phyloP scores from a whole-genome alignment of 2,329 filamentous ascomycete genomes.

The Neofusicoccum kwambonambiense region DNA sequence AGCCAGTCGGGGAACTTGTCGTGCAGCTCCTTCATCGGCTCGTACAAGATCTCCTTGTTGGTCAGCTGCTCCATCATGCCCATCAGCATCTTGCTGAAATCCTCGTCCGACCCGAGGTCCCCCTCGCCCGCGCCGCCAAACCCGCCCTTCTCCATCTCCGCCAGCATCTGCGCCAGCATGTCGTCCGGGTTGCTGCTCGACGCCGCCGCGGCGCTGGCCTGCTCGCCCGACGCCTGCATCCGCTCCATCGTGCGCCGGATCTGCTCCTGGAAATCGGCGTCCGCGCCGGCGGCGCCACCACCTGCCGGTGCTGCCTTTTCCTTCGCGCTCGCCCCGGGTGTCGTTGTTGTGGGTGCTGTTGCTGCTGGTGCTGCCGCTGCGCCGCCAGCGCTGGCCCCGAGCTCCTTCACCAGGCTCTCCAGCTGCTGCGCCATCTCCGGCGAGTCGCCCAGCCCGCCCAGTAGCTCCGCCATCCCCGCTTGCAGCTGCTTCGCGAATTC shows the following conservation, averaged over 20 bases:
- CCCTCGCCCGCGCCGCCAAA: conserved; percentile 54
- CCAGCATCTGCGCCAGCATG: conserved; percentile 87
- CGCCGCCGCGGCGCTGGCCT: conserved; percentile 74
- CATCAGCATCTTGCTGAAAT: conserved; percentile 91
- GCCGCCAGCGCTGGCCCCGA: conserved; percentile 44
- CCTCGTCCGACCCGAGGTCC: conserved; percentile 62
- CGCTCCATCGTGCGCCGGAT: conserved; percentile 94
- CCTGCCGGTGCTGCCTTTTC: conserved; percentile 22
- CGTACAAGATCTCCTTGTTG: conserved; percentile 96
- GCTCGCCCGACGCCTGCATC: conserved; percentile 85
- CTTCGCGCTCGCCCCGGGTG: background rate
- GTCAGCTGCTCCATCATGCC: conserved; percentile 99
- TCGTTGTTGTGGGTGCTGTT: conserved; percentile 20
- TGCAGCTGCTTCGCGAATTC: conserved; percentile 86
- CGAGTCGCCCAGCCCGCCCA: conserved; percentile 64
- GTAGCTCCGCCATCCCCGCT: conserved; percentile 80
- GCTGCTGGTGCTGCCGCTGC: conserved; percentile 19
- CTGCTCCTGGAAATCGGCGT: conserved; percentile 82
- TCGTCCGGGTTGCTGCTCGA: conserved; percentile 63
- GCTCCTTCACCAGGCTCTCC: conserved; percentile 72
- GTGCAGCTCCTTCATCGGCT: conserved; percentile 96
- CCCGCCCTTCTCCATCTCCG: conserved; percentile 72
- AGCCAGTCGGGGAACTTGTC: conserved; percentile 93
- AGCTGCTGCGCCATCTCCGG: conserved; percentile 76
- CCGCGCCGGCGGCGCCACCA: conserved; percentile 41